Conservation (phyloP, 2,329 filamentous ascomycete genomes). For the Penicillium brasilianum region DNA sequence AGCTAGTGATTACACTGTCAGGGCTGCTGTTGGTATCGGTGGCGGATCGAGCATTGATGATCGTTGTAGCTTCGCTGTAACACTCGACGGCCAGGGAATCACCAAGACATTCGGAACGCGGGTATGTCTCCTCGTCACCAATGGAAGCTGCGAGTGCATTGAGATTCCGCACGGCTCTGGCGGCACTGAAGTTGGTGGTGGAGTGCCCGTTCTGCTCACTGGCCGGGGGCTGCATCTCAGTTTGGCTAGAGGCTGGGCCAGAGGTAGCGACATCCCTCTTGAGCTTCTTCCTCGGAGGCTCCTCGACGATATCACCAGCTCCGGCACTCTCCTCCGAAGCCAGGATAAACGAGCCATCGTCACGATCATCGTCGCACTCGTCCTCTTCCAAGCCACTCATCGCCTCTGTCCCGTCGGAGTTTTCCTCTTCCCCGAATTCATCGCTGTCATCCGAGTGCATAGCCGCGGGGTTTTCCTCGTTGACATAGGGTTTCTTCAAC, state of each 20-base stretch:
- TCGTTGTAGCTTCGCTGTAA: neutral
- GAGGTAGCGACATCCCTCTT: neutral
- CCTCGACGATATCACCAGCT: neutral
- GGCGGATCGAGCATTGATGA: neutral
- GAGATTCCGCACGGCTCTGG: neutral
- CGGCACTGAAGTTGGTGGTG: neutral
- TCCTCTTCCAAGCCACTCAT: neutral
- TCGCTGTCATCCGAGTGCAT: neutral
- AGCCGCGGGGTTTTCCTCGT: neutral
- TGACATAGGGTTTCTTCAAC: conserved; percentile 2
- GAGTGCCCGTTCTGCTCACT: neutral
- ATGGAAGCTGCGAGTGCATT: neutral
- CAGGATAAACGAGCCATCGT: neutral
- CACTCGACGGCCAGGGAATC: neutral
- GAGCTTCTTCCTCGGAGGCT: neutral
- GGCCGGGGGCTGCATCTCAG: neutral
- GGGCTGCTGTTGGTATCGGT: neutral
- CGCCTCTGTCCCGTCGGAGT: neutral
- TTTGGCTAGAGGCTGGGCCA: neutral
- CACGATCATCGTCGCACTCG: neutral
- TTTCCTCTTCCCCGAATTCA: neutral
- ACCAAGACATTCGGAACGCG: neutral
- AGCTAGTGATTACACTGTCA: neutral
- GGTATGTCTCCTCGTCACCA: neutral
- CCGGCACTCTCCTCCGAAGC: neutral